Conservation (phyloP, 2,329 filamentous ascomycete species). For the Torrubiella hemipterigena region DNA sequence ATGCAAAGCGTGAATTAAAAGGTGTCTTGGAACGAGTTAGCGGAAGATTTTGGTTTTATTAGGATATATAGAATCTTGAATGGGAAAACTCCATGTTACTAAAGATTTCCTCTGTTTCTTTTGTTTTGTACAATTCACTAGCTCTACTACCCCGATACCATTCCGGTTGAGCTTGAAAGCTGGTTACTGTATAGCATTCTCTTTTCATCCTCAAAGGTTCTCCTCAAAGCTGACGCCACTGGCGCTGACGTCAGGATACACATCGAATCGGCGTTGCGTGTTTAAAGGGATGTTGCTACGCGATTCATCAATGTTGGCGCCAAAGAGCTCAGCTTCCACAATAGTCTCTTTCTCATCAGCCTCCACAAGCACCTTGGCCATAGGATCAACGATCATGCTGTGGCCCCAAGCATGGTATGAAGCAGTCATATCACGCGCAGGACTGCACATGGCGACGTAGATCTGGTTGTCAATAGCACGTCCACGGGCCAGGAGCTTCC, state of each 20-base stretch:
- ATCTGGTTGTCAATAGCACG: slow-evolving; percentile 89
- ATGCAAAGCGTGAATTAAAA: too few species aligned
- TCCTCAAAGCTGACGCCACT: slow-evolving; percentile 32
- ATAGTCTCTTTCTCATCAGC: slow-evolving; percentile 68
- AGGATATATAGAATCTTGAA: slow-evolving; percentile 1
- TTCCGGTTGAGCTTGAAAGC: too few species aligned
- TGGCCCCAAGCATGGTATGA: slow-evolving; percentile 88
- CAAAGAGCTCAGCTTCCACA: slow-evolving; percentile 59
- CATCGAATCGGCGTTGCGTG: slow-evolving; percentile 80
- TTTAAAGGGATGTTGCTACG: slow-evolving; percentile 76
- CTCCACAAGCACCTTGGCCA: slow-evolving; percentile 70
- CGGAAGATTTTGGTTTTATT: too few species aligned
- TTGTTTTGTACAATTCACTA: not conserved
- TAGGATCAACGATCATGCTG: slow-evolving; percentile 76
- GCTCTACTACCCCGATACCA: not conserved
- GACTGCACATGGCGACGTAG: slow-evolving; percentile 87
- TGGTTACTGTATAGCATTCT: too few species aligned
- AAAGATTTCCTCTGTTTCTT: not conserved
- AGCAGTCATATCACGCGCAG: slow-evolving; percentile 66
- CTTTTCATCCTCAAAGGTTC: slow-evolving; percentile 10
- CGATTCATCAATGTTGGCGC: slow-evolving; percentile 57
- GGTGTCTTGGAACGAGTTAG: too few species aligned
- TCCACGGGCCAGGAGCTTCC: slow-evolving; percentile 71
- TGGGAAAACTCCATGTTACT: too few species aligned
- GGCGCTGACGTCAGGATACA: slow-evolving; percentile 81